Base-by-base conservation (phyloP, 1,284 basidiomycete genomes). In the Veloboletus limbatus region DNA sequence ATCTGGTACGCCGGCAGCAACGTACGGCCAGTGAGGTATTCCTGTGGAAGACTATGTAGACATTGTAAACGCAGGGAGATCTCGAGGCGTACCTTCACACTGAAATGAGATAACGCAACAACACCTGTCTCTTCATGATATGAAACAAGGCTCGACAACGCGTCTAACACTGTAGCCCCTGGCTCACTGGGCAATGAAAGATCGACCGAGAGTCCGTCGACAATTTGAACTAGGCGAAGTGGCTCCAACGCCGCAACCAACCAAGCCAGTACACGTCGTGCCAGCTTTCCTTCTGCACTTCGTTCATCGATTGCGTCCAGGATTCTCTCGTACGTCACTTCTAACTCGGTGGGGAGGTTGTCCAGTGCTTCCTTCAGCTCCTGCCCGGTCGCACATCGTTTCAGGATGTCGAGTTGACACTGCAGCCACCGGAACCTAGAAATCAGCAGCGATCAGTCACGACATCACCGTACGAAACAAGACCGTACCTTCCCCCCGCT, bases 361-460 rank as follows among this genome's bases (percentile, higher is more conserved):
- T 33, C 20, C 3, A 39, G 37, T 4, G 18, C 37, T 22, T 39
- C 16, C 24, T 4, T 17, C 4, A 47, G 17, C 18, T 47, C 40
- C 14, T 17, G 8, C 17, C 8, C 26, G 21, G 37, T 40, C 3
- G 24, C 13, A 38, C 46, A 47, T 14, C 24, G 40, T 7, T 38
- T 36, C 4, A 48, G 36, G 11, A 17, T 21, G 32, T 43, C 47
- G 1, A 48, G 14, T 11, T 48, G 47, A 10, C 47, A 49, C 8
- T 49, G 33, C 3, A 47, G 43, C 47, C 47, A 49, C 2, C 34
- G 38, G 11, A 49, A 49, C 9, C 47, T 49, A 20, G 3, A 28
- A 22, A 20, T 31, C 6, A 14, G 11, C 3, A 6, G 7, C 8
- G 6, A 4, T 41, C 9, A 43, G 22, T 21, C 3, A 2, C 14